phyloP scores from a whole-genome alignment of 345 rosid species.

The Atalantia buxifolia region DNA sequence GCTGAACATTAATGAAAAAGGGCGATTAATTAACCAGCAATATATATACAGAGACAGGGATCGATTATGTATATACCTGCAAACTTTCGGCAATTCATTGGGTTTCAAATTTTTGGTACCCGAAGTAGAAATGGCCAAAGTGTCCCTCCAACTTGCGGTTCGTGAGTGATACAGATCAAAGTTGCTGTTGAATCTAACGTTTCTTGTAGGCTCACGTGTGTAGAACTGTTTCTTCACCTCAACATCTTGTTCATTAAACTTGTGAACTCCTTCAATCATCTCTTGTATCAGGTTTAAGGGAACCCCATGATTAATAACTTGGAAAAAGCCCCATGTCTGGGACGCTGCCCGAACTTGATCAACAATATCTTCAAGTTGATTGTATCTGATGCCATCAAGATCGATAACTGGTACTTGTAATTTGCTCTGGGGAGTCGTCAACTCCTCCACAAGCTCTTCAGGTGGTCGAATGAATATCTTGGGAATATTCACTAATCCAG shows the following conservation, averaged over 20 bases:
- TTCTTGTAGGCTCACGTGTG: background rate
- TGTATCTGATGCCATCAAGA: constrained; percentile 1
- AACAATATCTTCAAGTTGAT: constrained; percentile 16
- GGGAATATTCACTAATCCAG: constrained; percentile 24
- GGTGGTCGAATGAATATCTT: constrained; percentile 5
- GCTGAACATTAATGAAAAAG: too few species aligned
- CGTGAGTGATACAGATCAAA: constrained; percentile 13
- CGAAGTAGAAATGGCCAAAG: background rate
- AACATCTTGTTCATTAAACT: constrained; percentile 12
- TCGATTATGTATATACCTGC: background rate
- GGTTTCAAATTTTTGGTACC: background rate
- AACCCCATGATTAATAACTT: constrained; percentile 46
- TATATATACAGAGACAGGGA: background rate
- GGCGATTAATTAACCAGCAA: too few species aligned
- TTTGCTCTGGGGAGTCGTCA: background rate
- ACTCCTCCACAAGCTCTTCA: background rate
- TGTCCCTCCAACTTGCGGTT: constrained; percentile 32
- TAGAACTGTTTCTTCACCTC: constrained; percentile 21
- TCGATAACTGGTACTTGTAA: constrained; percentile 15
- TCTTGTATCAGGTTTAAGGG: constrained; percentile 10
- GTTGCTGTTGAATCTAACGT: constrained; percentile 13
- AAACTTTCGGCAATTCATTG: background rate
- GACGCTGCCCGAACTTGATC: constrained; percentile 29
- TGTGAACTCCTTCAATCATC: constrained; percentile 8
- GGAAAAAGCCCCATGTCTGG: constrained; percentile 41